Conservation (phyloP, 805 yeast genomes). For the Metschnikowia koreensis region DNA sequence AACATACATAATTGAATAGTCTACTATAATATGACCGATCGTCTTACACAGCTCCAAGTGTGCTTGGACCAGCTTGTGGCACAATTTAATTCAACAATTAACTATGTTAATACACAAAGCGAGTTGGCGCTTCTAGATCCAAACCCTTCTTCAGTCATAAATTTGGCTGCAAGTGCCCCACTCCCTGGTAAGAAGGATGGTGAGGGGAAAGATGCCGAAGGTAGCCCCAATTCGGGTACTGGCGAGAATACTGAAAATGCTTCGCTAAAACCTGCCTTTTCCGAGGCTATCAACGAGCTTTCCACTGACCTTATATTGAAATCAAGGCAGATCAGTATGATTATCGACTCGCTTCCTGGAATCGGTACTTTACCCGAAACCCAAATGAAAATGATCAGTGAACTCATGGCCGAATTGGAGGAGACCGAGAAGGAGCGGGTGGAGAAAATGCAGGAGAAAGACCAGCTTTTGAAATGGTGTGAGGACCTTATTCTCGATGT, state of each 20-base stretch:
- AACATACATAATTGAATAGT: too few species aligned
- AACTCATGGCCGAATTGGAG: constrained; percentile 59
- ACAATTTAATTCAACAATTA: constrained; percentile 74
- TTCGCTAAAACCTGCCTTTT: constrained; percentile 22
- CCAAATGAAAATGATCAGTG: constrained; percentile 64
- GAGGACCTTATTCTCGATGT: constrained; percentile 63
- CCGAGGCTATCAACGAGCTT: constrained; percentile 65
- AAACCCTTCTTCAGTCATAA: constrained; percentile 60
- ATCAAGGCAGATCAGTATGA: constrained; percentile 78
- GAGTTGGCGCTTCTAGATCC: constrained; percentile 49
- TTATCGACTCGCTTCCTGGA: constrained; percentile 90
- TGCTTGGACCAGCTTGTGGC: constrained; percentile 82
- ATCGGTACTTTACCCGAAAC: constrained; percentile 78
- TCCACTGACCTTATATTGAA: constrained; percentile 82
- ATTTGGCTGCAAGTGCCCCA: constrained; percentile 59
- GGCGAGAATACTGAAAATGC: neutral
- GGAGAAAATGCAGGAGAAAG: constrained; percentile 60
- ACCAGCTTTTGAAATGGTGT: constrained; percentile 56
- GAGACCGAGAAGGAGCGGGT: constrained; percentile 58
- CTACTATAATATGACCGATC: constrained; percentile 57
- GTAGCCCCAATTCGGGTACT: neutral
- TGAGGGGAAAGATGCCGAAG: constrained; percentile 9
- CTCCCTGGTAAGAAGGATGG: constrained; percentile 34
- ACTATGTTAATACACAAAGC: constrained; percentile 53
- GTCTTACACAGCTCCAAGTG: constrained; percentile 85